phyloP scores from a whole-genome alignment of 257 asterid genomes.

The Prunella vulgaris region DNA sequence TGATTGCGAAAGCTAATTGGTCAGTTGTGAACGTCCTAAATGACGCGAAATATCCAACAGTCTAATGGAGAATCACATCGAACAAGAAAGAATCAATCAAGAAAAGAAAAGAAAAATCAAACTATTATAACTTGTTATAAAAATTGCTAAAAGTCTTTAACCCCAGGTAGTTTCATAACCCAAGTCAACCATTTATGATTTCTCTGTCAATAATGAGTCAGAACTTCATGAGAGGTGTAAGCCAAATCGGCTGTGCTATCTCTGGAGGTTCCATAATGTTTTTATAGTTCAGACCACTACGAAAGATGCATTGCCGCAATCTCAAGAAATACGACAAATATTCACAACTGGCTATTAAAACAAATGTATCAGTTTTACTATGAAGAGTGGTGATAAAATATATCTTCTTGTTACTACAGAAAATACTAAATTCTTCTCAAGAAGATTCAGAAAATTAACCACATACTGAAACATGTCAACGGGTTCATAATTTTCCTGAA shows the following conservation, averaged over 20 bases:
- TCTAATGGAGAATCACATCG: neutral
- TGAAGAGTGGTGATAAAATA: neutral
- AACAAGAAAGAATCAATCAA: neutral
- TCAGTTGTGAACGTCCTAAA: neutral
- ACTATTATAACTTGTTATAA: neutral
- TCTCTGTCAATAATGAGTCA: neutral
- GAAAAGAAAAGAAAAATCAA: no score
- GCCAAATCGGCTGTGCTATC: no score
- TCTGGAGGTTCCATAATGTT: no score
- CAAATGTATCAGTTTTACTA: neutral
- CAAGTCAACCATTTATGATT: neutral
- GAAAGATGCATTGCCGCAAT: neutral
- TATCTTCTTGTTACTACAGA: neutral
- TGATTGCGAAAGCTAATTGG: neutral
- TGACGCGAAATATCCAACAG: neutral
- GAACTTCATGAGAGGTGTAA: no score
- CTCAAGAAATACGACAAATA: neutral
- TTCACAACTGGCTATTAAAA: conserved; percentile 12
- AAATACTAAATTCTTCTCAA: neutral
- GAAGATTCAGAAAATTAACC: neutral
- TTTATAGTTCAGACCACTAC: neutral
- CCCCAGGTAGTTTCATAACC: neutral
- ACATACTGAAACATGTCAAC: conserved; percentile 5
- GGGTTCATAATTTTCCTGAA: neutral
- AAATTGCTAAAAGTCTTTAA: neutral